Percentiles rank a stretch among this genome's conserved stretches.
phyloP scores from a whole-genome alignment of 176 grass and related monocot species.

The Paspalum notatum region DNA sequence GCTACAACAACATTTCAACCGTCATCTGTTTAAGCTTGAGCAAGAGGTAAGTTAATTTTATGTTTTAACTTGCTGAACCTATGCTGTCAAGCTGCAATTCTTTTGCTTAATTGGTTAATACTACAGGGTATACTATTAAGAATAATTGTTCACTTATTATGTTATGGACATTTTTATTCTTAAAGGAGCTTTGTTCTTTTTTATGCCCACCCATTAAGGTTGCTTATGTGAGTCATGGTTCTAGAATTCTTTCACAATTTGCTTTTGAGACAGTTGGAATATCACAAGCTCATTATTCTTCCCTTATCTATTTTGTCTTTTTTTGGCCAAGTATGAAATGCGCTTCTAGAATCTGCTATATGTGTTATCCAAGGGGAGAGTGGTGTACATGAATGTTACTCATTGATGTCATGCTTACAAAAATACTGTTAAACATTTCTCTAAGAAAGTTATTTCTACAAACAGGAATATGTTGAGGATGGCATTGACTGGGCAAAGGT shows the following conservation, averaged over 20 bases:
- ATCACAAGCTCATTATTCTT: conserved; percentile 16
- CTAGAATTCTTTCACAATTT: conserved; percentile 7
- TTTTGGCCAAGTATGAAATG: not conserved
- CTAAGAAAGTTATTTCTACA: conserved; percentile 5
- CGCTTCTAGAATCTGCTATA: conserved; percentile 21
- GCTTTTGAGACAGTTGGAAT: not conserved
- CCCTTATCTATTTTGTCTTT: not conserved
- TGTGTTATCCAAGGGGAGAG: conserved; percentile 28
- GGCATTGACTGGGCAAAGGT: conserved; percentile 99
- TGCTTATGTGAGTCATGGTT: not conserved
- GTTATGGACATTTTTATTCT: not conserved
- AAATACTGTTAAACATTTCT: not conserved
- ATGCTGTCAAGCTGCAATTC: not conserved
- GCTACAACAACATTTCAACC: conserved; percentile 98
- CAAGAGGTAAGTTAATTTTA: conserved; percentile 66
- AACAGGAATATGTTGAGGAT: conserved; percentile 93
- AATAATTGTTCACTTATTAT: conserved; percentile 14
- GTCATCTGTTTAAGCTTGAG: conserved; percentile 97
- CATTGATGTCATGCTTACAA: not conserved
- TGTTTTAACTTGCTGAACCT: conserved; percentile 29
- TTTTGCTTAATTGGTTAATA: conserved; percentile 22
- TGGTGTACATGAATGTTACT: conserved; percentile 10
- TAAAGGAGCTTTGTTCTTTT: not conserved
- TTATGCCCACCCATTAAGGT: not conserved
- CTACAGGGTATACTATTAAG: not conserved